Conservation (phyloP, 2,329 filamentous ascomycete genomes). For the Ceratocystis lukuohia region DNA sequence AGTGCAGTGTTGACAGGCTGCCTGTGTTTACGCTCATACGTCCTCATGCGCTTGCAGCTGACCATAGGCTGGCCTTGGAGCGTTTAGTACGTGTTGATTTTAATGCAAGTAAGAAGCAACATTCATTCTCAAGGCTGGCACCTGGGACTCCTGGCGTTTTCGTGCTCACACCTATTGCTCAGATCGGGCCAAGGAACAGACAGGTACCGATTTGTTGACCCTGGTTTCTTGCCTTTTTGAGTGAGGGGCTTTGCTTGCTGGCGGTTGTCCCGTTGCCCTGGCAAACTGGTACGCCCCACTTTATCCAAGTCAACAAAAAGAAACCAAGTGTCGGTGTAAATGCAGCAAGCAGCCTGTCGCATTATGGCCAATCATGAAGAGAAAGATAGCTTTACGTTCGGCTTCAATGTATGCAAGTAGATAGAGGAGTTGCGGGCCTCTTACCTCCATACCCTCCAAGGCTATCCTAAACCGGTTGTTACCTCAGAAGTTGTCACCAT, state of each 20-base stretch:
- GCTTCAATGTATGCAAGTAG: not conserved
- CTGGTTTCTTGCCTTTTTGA: not conserved
- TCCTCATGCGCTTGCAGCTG: not conserved
- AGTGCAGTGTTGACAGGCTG: too few species aligned
- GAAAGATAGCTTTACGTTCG: not conserved
- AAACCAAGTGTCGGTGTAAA: constrained; percentile 4
- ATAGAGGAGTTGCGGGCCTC: too few species aligned
- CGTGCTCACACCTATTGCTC: not conserved
- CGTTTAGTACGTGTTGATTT: not conserved
- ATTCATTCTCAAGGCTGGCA: too few species aligned
- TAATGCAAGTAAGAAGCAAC: not conserved
- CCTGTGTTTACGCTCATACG: too few species aligned
- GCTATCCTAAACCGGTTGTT: too few species aligned
- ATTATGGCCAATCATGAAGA: not conserved
- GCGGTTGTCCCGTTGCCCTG: not conserved
- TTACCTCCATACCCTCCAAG: too few species aligned
- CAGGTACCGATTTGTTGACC: constrained; percentile 3
- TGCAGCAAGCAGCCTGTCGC: not conserved
- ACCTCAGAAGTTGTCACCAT: too few species aligned
- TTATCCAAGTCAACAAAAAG: constrained; percentile 8
- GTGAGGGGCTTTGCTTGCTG: not conserved
- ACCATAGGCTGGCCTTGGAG: not conserved
- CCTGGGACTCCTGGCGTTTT: not conserved
- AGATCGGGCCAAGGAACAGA: not conserved
- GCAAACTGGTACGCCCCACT: constrained; percentile 6